Evolutionary conservation across 106 monocot species (phyloP).

Genomic region (Triglochin maritima): DNA sequence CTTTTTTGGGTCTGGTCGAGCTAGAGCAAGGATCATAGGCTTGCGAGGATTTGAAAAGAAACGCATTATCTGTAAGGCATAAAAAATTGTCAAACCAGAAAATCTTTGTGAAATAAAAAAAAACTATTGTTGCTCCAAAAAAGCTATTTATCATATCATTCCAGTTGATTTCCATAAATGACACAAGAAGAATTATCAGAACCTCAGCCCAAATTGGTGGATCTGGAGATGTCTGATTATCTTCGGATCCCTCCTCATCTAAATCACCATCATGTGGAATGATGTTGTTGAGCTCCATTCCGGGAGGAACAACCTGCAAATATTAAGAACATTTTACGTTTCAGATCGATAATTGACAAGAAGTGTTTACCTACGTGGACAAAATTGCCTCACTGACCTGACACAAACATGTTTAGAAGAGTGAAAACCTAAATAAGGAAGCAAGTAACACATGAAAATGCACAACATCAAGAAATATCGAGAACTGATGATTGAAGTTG

Average conservation of each 20-base stretch:
- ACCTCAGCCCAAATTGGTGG: constrained; percentile 96
- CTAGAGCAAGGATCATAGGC: constrained; percentile 98
- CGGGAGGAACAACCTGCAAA: constrained; percentile 80
- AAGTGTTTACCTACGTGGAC: neutral
- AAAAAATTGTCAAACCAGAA: neutral
- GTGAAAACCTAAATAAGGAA: neutral
- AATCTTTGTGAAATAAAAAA: neutral
- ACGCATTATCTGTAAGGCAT: constrained; percentile 69
- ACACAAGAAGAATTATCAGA: neutral
- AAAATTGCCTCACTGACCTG: neutral
- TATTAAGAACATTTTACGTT: neutral
- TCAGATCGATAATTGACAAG: neutral
- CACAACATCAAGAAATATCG: neutral
- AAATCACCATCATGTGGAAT: constrained; percentile 40
- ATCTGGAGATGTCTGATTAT: constrained; percentile 53
- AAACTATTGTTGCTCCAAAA: neutral
- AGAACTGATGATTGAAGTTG: neutral
- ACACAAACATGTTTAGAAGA: neutral
- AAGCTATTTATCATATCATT: neutral
- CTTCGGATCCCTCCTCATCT: constrained; percentile 73
- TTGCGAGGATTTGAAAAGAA: constrained; percentile 96
- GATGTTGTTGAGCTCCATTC: constrained; percentile 90
- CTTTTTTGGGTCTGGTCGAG: constrained; percentile 96
- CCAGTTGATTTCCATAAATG: neutral
- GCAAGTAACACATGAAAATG: neutral